These are phyloP conservation scores for Bryopsis sp. DNA, from an alignment of 139 green algal species.

Conservation along the genomic window DNA sequence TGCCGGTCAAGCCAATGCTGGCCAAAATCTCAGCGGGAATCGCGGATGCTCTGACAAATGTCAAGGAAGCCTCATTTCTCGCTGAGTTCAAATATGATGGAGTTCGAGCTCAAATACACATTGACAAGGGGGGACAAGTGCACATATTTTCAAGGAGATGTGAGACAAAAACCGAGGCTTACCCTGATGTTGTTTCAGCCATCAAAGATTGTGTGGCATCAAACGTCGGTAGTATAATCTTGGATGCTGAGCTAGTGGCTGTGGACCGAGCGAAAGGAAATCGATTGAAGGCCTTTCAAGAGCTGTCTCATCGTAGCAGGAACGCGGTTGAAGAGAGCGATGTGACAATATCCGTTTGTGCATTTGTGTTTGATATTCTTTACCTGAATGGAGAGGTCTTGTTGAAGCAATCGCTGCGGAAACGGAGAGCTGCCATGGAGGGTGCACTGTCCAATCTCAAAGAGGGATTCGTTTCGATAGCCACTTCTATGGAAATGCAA, in stretches of 20 bases:
- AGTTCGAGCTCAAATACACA: slow-evolving; percentile 76
- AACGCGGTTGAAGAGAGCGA: slow-evolving; percentile 20
- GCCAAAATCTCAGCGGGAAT: slow-evolving; percentile 59
- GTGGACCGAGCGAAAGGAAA: slow-evolving; percentile 41
- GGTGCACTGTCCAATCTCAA: slow-evolving; percentile 25
- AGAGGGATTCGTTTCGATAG: slow-evolving; percentile 31
- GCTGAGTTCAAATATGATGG: slow-evolving; percentile 91
- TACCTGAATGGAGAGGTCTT: slow-evolving; percentile 48
- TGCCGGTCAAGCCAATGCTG: slow-evolving; percentile 90
- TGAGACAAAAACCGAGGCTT: slow-evolving; percentile 58
- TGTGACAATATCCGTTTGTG: slow-evolving; percentile 56
- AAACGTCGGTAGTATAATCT: slow-evolving; percentile 30
- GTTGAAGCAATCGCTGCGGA: slow-evolving; percentile 39
- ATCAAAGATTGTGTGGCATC: slow-evolving; percentile 29
- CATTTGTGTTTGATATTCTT: slow-evolving; percentile 86
- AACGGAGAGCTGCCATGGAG: slow-evolving; percentile 31
- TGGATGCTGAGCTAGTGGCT: slow-evolving; percentile 78
- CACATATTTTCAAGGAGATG: slow-evolving; percentile 76
- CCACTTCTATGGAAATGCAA: slow-evolving; percentile 26
- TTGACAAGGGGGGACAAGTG: slow-evolving; percentile 42
- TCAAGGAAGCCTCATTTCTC: slow-evolving; percentile 29
- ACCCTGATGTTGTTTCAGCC: slow-evolving; percentile 51
- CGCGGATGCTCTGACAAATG: slow-evolving; percentile 43
- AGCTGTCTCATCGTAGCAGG: slow-evolving; percentile 63
- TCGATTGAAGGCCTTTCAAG: slow-evolving; percentile 70